phyloP scores from a whole-genome alignment of 805 yeast genomes.

The Scheffersomyces ergatensis region DNA sequence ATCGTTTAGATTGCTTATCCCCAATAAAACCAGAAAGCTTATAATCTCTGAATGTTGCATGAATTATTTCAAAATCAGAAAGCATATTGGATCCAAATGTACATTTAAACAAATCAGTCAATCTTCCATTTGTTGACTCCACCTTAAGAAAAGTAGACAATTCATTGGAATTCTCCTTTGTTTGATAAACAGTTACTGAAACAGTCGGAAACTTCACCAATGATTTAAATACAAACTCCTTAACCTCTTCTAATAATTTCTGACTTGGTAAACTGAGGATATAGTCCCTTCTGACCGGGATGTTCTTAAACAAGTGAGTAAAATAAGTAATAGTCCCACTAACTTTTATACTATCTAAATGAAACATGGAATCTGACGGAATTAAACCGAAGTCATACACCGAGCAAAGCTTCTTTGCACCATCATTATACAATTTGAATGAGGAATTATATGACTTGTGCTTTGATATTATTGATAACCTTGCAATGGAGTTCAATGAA shows the following conservation, averaged over 20 bases:
- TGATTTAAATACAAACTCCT: slow-evolving; percentile 24
- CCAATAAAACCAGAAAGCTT: slow-evolving; percentile 41
- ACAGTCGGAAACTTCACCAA: slow-evolving; percentile 18
- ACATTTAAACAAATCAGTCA: slow-evolving; percentile 7
- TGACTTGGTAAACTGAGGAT: slow-evolving; percentile 15
- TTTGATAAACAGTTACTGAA: neutral
- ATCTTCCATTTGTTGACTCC: slow-evolving; percentile 12
- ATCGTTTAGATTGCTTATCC: slow-evolving; percentile 29
- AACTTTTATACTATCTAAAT: neutral
- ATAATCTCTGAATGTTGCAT: slow-evolving; percentile 21
- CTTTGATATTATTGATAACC: slow-evolving; percentile 49
- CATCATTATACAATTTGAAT: slow-evolving; percentile 1
- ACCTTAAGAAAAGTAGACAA: slow-evolving; percentile 4
- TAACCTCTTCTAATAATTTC: slow-evolving; percentile 23
- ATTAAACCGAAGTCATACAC: neutral
- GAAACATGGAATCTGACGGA: neutral
- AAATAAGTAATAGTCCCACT: slow-evolving; percentile 40
- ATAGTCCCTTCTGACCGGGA: slow-evolving; percentile 42
- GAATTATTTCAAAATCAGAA: slow-evolving; percentile 19
- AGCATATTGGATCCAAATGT: slow-evolving; percentile 27
- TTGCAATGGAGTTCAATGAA: slow-evolving; percentile 48
- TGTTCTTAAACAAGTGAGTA: slow-evolving; percentile 37
- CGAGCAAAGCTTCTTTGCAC: neutral
- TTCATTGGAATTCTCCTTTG: neutral
- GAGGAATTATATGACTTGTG: neutral